A percentile compares a stretch with the other conserved stretches of the same genome.
Evolutionary conservation across 495 filamentous ascomycete species (phyloP).

Genomic region (Tuber magnatum): DNA sequence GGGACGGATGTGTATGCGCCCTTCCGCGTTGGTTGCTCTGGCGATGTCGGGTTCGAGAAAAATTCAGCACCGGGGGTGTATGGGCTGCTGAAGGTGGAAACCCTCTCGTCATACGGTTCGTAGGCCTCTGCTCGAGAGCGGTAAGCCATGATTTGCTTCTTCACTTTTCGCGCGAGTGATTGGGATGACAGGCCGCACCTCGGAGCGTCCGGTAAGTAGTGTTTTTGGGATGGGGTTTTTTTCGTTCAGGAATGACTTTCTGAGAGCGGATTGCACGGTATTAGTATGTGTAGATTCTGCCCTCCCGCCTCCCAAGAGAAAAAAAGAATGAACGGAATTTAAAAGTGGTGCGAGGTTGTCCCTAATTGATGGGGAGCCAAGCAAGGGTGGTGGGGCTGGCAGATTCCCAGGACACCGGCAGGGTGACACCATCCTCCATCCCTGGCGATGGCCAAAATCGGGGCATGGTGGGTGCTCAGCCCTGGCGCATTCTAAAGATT

Average conservation of each 20-base stretch:
- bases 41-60: slow-evolving; percentile 10
- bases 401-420: background rate
- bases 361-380: background rate
- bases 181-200: background rate
- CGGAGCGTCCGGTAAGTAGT: background rate
- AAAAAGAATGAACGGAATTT: background rate
- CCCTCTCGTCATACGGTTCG: slow-evolving; percentile 17
- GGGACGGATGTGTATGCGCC: slow-evolving; percentile 11
- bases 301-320: too few species aligned
- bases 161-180: slow-evolving; percentile 27
- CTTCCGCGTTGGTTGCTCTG: slow-evolving; percentile 6
- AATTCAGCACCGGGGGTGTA: slow-evolving; percentile 7
- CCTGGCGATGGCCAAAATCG: background rate
- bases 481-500: background rate
- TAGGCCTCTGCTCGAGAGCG: slow-evolving; percentile 12
- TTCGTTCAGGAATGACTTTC: background rate
- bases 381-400: background rate
- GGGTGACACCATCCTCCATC: background rate
- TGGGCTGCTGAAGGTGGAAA: slow-evolving; percentile 17
- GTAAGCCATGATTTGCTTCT: slow-evolving; percentile 36
- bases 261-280: background rate
- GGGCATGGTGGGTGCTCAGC: background rate
- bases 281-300: background rate
- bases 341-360: background rate
- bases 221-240: background rate